phyloP scores from a whole-genome alignment of 139 green algal genomes.

The Chlorella sp. region DNA sequence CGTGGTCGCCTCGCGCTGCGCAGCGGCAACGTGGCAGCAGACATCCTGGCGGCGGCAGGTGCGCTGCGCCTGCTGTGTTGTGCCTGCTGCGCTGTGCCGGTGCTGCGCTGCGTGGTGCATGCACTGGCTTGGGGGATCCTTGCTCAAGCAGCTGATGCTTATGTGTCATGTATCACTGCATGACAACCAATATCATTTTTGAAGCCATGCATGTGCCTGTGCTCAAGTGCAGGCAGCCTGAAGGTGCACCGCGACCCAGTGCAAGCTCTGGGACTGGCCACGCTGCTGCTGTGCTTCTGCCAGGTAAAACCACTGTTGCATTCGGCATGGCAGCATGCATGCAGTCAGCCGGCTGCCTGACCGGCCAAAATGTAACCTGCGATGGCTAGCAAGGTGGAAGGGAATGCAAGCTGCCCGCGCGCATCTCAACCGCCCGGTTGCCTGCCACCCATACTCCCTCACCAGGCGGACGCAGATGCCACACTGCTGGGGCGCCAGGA shows the following conservation, averaged over 20 bases:
- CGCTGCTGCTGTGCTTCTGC: conserved; percentile 43
- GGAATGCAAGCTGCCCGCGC: no score
- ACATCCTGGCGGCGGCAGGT: conserved; percentile 37
- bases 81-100: neutral
- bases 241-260: conserved; percentile 24
- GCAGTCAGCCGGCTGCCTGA: no score
- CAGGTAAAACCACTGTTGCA: no score
- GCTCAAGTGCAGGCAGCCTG: conserved; percentile 8
- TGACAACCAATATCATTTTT: neutral
- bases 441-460: no score
- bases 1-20: conserved; percentile 28
- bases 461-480: conserved; percentile 19
- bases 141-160: neutral
- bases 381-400: no score
- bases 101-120: no score
- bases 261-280: conserved; percentile 39
- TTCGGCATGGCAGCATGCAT: no score
- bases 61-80: neutral
- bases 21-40: conserved; percentile 5
- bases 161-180: neutral
- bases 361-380: no score
- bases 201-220: neutral
- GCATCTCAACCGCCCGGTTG: no score
- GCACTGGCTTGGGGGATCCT: no score
- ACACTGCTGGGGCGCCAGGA: conserved; percentile 20